A percentile compares a stretch with the other conserved stretches of the same genome.
Conservation (phyloP, 257 asterid species). For the Nicotiana benthamiana region DNA sequence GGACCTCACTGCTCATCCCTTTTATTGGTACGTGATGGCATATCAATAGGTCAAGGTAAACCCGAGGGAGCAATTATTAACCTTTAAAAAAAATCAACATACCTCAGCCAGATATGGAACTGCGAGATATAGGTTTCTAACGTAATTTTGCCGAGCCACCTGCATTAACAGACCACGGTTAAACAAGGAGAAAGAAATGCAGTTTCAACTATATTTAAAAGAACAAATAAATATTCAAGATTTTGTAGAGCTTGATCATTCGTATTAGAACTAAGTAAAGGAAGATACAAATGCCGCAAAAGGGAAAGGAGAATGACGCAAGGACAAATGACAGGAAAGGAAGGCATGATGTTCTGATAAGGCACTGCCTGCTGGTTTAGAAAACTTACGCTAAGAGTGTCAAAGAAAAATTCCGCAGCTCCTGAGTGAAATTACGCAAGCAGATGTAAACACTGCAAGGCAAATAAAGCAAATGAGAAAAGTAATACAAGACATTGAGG, state of each 20-base stretch:
- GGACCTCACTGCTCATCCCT: neutral
- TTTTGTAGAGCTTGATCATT: neutral
- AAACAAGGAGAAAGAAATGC: conserved; percentile 13
- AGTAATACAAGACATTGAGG: neutral
- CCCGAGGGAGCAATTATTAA: neutral
- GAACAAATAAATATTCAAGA: neutral
- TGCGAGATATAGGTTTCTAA: conserved; percentile 94
- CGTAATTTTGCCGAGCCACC: conserved; percentile 98
- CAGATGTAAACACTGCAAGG: conserved; percentile 69
- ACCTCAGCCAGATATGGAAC: conserved; percentile 99
- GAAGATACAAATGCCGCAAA: neutral
- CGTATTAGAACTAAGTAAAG: neutral
- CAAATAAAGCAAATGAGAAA: conserved; percentile 20
- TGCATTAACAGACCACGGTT: conserved; percentile 27
- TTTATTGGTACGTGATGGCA: neutral
- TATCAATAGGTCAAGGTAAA: neutral
- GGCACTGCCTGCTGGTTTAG: neutral
- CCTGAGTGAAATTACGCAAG: conserved; percentile 82
- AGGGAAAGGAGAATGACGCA: neutral
- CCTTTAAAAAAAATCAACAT: conserved; percentile 4
- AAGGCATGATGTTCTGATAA: neutral
- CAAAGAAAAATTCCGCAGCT: conserved; percentile 68
- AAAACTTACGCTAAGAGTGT: conserved; percentile 87
- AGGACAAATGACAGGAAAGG: neutral
- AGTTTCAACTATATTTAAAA: neutral